Conservation (phyloP, 192 early-diverging fungal genomes). For the Backusella australiensis region DNA sequence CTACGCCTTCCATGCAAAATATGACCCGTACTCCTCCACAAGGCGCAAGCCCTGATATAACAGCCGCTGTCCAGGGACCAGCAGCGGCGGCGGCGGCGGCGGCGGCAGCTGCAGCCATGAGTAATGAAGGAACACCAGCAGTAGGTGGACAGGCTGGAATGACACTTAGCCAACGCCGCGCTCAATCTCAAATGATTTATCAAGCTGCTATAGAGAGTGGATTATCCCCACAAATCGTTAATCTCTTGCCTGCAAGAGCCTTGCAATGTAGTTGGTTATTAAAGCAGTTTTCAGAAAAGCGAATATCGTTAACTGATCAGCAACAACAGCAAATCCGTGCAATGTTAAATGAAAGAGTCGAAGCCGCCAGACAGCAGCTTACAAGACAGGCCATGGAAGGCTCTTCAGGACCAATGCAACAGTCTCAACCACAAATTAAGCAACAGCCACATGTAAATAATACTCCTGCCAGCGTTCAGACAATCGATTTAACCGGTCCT, state of each 20-base stretch:
- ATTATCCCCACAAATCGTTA: conserved; percentile 26
- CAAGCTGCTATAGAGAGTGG: conserved; percentile 30
- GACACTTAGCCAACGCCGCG: conserved; percentile 4
- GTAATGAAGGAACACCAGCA: not conserved
- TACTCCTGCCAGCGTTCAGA: conserved; percentile 5
- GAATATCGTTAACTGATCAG: conserved; percentile 4
- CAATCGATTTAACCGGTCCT: not conserved
- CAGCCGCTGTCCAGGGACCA: not conserved
- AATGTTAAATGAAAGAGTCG: conserved; percentile 25
- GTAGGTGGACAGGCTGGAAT: not conserved
- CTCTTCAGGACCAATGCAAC: not conserved
- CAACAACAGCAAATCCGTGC: conserved; percentile 35
- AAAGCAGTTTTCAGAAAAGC: conserved; percentile 23
- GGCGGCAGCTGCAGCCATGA: not conserved
- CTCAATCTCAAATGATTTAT: conserved; percentile 25
- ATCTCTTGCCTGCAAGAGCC: conserved; percentile 20
- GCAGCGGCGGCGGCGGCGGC: not conserved
- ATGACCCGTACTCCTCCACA: not conserved
- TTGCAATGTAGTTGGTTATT: conserved; percentile 36
- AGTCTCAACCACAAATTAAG: not conserved
- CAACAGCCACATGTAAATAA: conserved; percentile 4
- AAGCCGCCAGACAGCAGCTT: conserved; percentile 14
- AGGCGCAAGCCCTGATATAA: not conserved
- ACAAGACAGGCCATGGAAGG: conserved; percentile 7
- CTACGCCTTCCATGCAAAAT: not conserved